Evolutionary conservation across 1,284 basidiomycete genomes (phyloP).

Genomic region (Trametes versicolor): DNA sequence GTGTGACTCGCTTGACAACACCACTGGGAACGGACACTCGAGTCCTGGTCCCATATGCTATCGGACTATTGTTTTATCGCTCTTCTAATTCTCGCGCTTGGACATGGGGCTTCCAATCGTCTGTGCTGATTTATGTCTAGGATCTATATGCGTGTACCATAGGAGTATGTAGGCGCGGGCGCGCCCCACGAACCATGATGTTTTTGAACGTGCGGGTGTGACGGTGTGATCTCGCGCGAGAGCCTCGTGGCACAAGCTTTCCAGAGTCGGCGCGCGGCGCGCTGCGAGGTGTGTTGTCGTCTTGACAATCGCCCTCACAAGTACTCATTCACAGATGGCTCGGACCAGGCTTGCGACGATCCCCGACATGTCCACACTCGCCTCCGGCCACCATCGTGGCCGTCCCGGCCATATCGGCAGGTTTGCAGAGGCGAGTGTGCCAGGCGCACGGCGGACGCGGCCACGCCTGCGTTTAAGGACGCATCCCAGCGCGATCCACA

Average conservation of each 20-base stretch:
- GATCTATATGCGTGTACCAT: conserved; percentile 21
- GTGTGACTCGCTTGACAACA: conserved; percentile 9
- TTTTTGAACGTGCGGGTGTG: conserved; percentile 6
- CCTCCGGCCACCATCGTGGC: conserved; percentile 19
- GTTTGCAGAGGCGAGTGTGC: not conserved
- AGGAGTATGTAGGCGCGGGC: not conserved
- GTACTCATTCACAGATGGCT: conserved; percentile 12
- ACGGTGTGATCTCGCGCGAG: conserved; percentile 12
- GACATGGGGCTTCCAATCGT: conserved; percentile 9
- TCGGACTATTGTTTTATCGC: conserved; percentile 17
- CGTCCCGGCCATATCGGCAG: conserved; percentile 29
- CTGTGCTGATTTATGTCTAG: conserved; percentile 26
- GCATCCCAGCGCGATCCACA: conserved; percentile 8
- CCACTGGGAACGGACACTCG: conserved; percentile 15
- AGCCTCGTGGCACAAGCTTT: conserved; percentile 20
- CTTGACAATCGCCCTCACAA: conserved; percentile 22
- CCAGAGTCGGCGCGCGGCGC: conserved; percentile 11
- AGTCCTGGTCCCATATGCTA: conserved; percentile 13
- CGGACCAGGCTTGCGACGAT: conserved; percentile 25
- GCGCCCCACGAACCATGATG: conserved; percentile 10
- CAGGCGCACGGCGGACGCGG: not conserved
- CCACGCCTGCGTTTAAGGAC: conserved; percentile 1
- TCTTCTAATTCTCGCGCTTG: conserved; percentile 16
- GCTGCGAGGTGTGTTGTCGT: conserved; percentile 23
- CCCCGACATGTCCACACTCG: conserved; percentile 31